Conservation (phyloP, 192 early-diverging fungal genomes). For the Backusella mclennaniae region DNA sequence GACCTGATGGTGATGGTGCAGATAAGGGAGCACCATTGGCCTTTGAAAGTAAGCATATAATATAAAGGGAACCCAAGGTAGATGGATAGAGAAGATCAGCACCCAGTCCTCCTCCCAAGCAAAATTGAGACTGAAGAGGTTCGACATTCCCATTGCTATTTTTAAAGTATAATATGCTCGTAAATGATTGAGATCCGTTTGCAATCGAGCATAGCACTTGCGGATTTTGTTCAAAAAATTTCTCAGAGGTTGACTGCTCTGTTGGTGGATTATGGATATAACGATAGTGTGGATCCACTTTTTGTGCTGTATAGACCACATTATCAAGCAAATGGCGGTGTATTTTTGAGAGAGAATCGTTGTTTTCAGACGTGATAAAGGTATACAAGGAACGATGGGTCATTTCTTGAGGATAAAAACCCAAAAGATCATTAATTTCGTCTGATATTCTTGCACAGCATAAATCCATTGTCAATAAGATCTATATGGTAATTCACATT, state of each 20-base stretch:
- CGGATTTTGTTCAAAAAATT: conserved; percentile 31
- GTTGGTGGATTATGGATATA: conserved; percentile 10
- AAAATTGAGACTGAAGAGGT: conserved; percentile 40
- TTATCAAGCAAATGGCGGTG: conserved; percentile 40
- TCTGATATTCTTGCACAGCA: conserved; percentile 51
- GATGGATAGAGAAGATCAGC: conserved; percentile 44
- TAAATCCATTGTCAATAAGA: conserved; percentile 46
- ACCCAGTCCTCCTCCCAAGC: conserved; percentile 55
- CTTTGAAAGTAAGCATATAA: conserved; percentile 29
- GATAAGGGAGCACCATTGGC: not conserved
- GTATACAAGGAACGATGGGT: conserved; percentile 45
- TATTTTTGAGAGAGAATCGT: conserved; percentile 31
- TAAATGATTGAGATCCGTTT: conserved; percentile 41
- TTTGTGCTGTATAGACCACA: conserved; percentile 26
- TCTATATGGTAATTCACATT: not conserved
- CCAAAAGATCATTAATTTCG: conserved; percentile 45
- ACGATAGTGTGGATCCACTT: conserved; percentile 20
- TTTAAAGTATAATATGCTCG: conserved; percentile 40
- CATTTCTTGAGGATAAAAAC: conserved; percentile 51
- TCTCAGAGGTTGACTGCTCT: conserved; percentile 23
- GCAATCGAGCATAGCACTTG: conserved; percentile 26
- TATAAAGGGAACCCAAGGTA: conserved; percentile 42
- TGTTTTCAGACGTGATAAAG: conserved; percentile 36
- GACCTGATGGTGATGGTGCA: not conserved
- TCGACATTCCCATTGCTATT: conserved; percentile 41